These are phyloP conservation scores for Penicillium digitatum DNA, from an alignment of 2,329 filamentous ascomycete genomes.

Conservation along the genomic window DNA sequence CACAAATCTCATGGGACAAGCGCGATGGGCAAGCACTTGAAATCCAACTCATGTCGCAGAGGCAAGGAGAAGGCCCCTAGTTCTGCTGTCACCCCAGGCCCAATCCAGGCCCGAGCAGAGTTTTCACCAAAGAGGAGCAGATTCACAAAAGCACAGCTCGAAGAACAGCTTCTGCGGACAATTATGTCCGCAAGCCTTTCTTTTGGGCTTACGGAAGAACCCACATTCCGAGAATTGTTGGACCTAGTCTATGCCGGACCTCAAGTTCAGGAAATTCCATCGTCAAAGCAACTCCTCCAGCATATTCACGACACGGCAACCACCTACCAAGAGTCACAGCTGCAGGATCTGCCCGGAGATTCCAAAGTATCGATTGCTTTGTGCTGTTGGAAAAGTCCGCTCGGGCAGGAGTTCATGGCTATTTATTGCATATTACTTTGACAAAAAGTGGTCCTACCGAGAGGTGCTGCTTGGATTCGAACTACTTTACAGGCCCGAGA, in stretches of 20 bases:
- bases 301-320: too few relatives aligned
- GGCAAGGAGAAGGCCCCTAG: neutral
- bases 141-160: neutral
- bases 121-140: neutral
- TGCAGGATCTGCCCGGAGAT: too few relatives aligned
- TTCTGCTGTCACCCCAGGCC: neutral
- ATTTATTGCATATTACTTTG: neutral
- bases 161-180: neutral
- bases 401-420: too few relatives aligned
- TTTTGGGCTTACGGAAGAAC: neutral
- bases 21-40: neutral
- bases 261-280: neutral
- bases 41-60: neutral
- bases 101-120: neutral
- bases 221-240: neutral
- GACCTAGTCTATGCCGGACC: neutral
- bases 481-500: neutral
- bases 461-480: neutral
- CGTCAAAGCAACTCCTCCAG: too few relatives aligned
- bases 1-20: neutral
- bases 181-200: neutral
- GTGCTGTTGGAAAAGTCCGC: too few relatives aligned
- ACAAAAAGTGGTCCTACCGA: too few relatives aligned
- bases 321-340: too few relatives aligned
- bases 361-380: too few relatives aligned